Percentiles rank a stretch among this genome's conserved stretches.
phyloP scores from a whole-genome alignment of 2,329 filamentous ascomycete species.

The Claviceps paspali region DNA sequence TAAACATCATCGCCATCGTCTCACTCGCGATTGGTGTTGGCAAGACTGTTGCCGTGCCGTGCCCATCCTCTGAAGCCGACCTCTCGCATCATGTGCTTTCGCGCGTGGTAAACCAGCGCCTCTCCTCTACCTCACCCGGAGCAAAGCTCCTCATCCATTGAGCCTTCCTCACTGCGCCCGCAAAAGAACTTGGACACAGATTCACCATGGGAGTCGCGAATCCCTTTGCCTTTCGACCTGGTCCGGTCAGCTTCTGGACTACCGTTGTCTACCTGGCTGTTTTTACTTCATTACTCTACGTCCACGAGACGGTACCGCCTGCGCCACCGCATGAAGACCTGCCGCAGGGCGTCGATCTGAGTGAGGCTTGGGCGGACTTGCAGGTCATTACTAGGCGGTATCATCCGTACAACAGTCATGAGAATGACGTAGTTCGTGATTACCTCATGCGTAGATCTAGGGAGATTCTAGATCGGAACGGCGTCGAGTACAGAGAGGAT shows the following conservation, averaged over 20 bases:
- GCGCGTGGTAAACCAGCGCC: neutral
- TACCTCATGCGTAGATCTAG: conserved; percentile 61
- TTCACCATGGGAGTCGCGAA: conserved; percentile 24
- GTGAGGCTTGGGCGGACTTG: conserved; percentile 76
- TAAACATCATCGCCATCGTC: neutral
- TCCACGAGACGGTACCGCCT: conserved; percentile 62
- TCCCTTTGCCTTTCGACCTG: conserved; percentile 62
- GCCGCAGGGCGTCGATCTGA: conserved; percentile 55
- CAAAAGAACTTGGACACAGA: neutral
- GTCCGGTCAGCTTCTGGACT: conserved; percentile 69
- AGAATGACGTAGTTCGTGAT: conserved; percentile 65
- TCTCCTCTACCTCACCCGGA: neutral
- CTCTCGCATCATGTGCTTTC: neutral
- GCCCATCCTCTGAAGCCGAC: neutral
- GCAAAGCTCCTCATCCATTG: neutral
- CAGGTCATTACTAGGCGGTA: conserved; percentile 57
- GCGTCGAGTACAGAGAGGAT: conserved; percentile 30
- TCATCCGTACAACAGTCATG: conserved; percentile 77
- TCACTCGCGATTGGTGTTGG: neutral
- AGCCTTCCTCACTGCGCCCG: neutral
- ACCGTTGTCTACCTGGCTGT: conserved; percentile 64
- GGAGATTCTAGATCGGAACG: conserved; percentile 51
- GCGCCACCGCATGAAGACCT: conserved; percentile 37
- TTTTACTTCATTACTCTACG: conserved; percentile 52
- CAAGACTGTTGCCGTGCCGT: too few relatives aligned